phyloP scores from a whole-genome alignment of 768 basidiomycete genomes.

The Boletus vermiculosoides region DNA sequence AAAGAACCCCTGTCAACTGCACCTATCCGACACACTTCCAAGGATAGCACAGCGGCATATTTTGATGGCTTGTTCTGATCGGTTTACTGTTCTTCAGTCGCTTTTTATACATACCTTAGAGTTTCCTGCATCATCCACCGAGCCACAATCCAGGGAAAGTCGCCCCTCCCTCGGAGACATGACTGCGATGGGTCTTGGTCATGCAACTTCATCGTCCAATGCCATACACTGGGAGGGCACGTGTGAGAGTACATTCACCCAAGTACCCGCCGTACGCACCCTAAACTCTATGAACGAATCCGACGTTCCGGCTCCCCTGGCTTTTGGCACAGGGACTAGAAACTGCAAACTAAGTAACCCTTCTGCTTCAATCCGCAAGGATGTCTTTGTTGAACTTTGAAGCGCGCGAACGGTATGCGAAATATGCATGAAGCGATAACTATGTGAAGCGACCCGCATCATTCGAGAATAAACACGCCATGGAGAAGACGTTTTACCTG shows the following conservation, averaged over 20 bases:
- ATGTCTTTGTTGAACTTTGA: constrained; percentile 83
- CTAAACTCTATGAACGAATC: constrained; percentile 86
- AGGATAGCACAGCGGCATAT: constrained; percentile 35
- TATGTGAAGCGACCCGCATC: constrained; percentile 30
- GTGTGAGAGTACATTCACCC: constrained; percentile 10
- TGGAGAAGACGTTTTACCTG: constrained; percentile 48
- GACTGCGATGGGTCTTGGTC: background rate
- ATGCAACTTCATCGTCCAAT: constrained; percentile 32
- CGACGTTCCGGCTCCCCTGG: constrained; percentile 39
- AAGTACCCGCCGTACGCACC: constrained; percentile 45
- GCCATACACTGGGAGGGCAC: constrained; percentile 25
- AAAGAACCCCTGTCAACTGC: constrained; percentile 16
- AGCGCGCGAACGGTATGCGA: constrained; percentile 69
- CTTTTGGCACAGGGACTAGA: constrained; percentile 63
- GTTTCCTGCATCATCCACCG: background rate
- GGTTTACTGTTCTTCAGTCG: background rate
- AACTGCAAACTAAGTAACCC: constrained; percentile 89
- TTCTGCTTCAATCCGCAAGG: constrained; percentile 77
- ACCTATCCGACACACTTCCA: constrained; percentile 12
- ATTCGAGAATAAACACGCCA: background rate
- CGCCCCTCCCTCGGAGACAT: background rate
- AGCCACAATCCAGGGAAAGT: background rate
- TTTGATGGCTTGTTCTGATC: constrained; percentile 42
- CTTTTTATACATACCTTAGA: constrained; percentile 22
- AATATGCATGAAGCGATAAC: constrained; percentile 84